Conservation (phyloP, 345 rosid species). For the Capsella bursapastoris region DNA sequence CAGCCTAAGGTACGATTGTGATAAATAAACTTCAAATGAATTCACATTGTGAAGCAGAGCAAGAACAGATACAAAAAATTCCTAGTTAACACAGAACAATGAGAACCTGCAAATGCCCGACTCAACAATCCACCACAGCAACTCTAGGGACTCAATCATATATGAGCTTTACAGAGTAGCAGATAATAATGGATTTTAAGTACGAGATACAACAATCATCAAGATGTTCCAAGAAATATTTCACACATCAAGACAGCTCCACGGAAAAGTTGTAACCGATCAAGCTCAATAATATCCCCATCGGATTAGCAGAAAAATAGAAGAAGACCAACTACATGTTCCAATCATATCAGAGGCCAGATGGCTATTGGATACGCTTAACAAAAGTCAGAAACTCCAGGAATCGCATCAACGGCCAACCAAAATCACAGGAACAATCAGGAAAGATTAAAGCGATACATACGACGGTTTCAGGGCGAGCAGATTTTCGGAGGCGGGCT, state of each 20-base stretch:
- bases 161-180: not conserved
- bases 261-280: slow-evolving; percentile 20
- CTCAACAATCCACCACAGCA: not conserved
- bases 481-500: slow-evolving; percentile 74
- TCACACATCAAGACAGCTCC: not conserved
- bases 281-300: slow-evolving; percentile 4
- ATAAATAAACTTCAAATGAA: slow-evolving; percentile 4
- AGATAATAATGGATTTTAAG: not conserved
- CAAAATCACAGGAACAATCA: not conserved
- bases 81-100: slow-evolving; percentile 15
- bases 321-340: slow-evolving; percentile 6
- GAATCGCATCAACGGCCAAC: slow-evolving; percentile 20
- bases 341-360: not conserved
- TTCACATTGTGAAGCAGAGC: slow-evolving; percentile 18
- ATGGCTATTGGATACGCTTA: not conserved
- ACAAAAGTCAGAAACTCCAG: not conserved
- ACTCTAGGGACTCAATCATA: not conserved
- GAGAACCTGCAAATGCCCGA: not conserved
- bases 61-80: slow-evolving; percentile 24
- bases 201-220: slow-evolving; percentile 11
- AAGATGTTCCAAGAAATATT: not conserved
- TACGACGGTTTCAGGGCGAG: slow-evolving; percentile 85
- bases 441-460: slow-evolving; percentile 12
- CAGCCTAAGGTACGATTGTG: not conserved
- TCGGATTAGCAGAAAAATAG: slow-evolving; percentile 7